A percentile compares a stretch with the other conserved stretches of the same genome.
Evolutionary conservation across 225 moss, liverwort and hornwort species (phyloP).

Genomic region (Takakia lepidozioides): DNA sequence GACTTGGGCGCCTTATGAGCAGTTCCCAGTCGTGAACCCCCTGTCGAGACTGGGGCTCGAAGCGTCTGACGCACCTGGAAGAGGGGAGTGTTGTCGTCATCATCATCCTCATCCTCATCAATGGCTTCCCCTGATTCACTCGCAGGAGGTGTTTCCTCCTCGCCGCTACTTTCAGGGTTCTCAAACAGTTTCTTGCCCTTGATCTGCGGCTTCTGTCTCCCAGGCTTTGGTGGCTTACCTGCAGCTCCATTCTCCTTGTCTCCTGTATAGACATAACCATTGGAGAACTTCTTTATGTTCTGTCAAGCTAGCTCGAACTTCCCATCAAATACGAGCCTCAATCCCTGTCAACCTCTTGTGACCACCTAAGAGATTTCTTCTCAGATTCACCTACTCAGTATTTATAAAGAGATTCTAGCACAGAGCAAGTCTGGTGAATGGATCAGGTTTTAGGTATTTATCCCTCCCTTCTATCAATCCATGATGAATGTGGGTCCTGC

Average conservation of each 20-base stretch:
- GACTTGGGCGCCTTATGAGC: constrained; percentile 21
- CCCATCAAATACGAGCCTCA: no score
- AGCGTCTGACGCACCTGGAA: constrained; percentile 50
- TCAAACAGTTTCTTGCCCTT: constrained; percentile 82
- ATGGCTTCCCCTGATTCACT: constrained; percentile 67
- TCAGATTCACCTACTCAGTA: no score
- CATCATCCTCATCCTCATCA: constrained; percentile 73
- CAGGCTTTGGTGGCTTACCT: constrained; percentile 42
- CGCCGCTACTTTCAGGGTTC: constrained; percentile 66
- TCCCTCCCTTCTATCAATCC: not conserved
- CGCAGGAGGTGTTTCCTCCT: constrained; percentile 40
- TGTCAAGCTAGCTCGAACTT: no score
- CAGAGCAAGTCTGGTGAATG: no score
- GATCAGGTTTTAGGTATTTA: no score
- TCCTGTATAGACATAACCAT: no score
- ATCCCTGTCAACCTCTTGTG: no score
- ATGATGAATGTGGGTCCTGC: no score
- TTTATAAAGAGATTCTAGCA: no score
- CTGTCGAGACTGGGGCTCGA: constrained; percentile 17
- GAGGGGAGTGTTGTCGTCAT: constrained; percentile 77
- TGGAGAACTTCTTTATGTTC: no score
- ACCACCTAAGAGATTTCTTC: no score
- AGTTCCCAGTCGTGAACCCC: constrained; percentile 16
- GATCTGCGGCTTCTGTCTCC: constrained; percentile 50
- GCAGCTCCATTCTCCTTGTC: constrained; percentile 39